phyloP scores from a whole-genome alignment of 2,329 filamentous ascomycete species.

The Gnomoniopsis smithogilvyi region DNA sequence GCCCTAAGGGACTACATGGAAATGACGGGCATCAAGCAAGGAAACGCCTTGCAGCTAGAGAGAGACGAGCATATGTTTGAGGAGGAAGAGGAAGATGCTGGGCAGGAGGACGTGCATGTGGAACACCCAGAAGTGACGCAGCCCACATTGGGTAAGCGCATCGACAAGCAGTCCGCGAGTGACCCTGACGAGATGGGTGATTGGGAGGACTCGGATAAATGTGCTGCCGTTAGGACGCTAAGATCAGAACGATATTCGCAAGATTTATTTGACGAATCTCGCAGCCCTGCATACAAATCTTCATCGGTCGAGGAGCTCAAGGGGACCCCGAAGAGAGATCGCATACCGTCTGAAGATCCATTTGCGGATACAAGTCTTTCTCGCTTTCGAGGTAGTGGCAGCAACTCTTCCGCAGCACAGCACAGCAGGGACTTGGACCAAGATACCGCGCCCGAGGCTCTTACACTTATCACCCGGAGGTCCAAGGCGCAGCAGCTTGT shows the following conservation, averaged over 20 bases:
- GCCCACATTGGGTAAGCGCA: background rate
- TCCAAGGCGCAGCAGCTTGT: conserved; percentile 10
- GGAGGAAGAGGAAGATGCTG: background rate
- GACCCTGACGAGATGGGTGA: background rate
- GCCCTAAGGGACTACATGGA: background rate
- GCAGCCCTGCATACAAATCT: background rate
- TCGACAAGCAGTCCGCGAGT: background rate
- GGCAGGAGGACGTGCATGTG: background rate
- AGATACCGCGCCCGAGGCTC: background rate
- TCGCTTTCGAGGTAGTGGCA: background rate
- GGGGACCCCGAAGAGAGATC: no score
- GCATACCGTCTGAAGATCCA: background rate
- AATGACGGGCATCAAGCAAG: background rate
- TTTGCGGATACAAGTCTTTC: background rate
- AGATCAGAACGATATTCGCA: background rate
- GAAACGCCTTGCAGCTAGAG: background rate
- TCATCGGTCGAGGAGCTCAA: background rate
- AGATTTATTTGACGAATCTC: background rate
- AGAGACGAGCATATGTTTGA: background rate
- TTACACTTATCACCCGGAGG: background rate
- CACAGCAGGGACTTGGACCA: background rate
- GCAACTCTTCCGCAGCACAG: background rate
- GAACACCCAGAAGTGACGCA: background rate
- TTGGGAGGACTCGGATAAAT: background rate
- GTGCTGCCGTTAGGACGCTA: no score